A percentile compares a stretch with the other conserved stretches of the same genome.
Conservation (phyloP, 148 eudicot genomes). For the Nepenthes gracilis region DNA sequence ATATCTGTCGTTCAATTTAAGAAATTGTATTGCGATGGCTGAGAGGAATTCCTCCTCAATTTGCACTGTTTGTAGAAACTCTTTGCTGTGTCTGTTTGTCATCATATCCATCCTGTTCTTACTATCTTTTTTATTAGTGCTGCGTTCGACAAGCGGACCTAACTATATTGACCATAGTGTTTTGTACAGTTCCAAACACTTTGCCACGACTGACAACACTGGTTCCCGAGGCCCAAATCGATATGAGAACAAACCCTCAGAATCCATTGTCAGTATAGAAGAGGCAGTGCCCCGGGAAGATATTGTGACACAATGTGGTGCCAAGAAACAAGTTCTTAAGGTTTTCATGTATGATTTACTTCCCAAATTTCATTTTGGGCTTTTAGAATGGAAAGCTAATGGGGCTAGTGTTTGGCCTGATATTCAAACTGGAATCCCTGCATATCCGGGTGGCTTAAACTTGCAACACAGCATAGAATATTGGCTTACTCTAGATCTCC, state of each 20-base stretch:
- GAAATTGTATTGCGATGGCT: slow-evolving; percentile 26
- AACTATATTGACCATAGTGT: slow-evolving; percentile 22
- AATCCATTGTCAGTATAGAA: slow-evolving; percentile 3
- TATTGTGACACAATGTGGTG: slow-evolving; percentile 5
- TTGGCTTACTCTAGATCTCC: slow-evolving; percentile 94
- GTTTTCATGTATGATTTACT: slow-evolving; percentile 96
- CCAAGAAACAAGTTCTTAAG: slow-evolving; percentile 23
- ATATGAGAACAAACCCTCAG: slow-evolving; percentile 7
- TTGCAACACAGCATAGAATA: slow-evolving; percentile 94
- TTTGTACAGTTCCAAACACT: slow-evolving; percentile 21
- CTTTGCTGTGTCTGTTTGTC: slow-evolving; percentile 40
- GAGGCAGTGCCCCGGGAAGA: not conserved
- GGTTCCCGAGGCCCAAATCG: slow-evolving; percentile 7
- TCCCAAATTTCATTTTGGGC: slow-evolving; percentile 77
- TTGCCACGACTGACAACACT: slow-evolving; percentile 6
- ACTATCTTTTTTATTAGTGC: slow-evolving; percentile 52
- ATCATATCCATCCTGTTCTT: slow-evolving; percentile 48
- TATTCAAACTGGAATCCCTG: slow-evolving; percentile 47
- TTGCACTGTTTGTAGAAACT: slow-evolving; percentile 35
- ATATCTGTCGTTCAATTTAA: too few species aligned
- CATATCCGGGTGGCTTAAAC: slow-evolving; percentile 86
- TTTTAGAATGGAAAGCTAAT: slow-evolving; percentile 57
- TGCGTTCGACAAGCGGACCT: slow-evolving; percentile 42
- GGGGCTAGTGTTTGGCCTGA: slow-evolving; percentile 72
- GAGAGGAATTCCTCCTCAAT: slow-evolving; percentile 34